Evolutionary conservation across 768 basidiomycete genomes (phyloP), one percentile per base, ranked within the genome.

Genomic region (Mycena haematopus): DNA sequence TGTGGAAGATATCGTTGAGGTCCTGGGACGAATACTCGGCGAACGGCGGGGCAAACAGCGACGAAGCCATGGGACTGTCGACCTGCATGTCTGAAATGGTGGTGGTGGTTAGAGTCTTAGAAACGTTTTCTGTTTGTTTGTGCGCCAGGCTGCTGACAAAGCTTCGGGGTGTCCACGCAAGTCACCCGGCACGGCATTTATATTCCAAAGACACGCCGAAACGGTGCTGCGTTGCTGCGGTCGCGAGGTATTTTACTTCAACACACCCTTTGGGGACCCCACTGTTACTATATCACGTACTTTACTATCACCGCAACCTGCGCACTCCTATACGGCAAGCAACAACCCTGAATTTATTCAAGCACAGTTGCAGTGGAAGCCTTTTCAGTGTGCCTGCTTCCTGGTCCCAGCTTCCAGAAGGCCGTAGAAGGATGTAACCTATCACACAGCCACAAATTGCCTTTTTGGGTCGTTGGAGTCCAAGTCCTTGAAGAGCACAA

Each of bases 1-100:
- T 79, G 72, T 90, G 84, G 76, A 91, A 84, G 67, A 88, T 83
- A 69, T 90, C 87, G 71, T 80, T 83, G 68, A 89, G 76, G 67
- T 84, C 79, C 40, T 78, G 70, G 58, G 65, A 45, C 58, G 31
- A 21, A n/a, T 69, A 64, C 60, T 66, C 56, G 38, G 65, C 58
- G 52, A 68, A 62, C 1, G 69, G 52, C 2, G 70, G 54, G 31
- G 70, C 67, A 54, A 72, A 72, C 15, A 68, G 71, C 40, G 71
- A 64, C 13, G 60, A 53, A 14, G 31, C 24, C 50, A 74, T 68
- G 11, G 73, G 70, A 49, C 76, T 78, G 76, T 82, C 80, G 71
- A 80, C 78, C 56, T 77, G 78, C 81, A 82, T 82, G 40, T 1
- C 15, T 29, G 47, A 31, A 31, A 15, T 50, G 49, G n/a, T n/a